A percentile compares a stretch with the other conserved stretches of the same genome.
These are phyloP conservation scores for Candida frijolesensis DNA, from an alignment of 1,139 yeast genomes.

Conservation along the genomic window DNA sequence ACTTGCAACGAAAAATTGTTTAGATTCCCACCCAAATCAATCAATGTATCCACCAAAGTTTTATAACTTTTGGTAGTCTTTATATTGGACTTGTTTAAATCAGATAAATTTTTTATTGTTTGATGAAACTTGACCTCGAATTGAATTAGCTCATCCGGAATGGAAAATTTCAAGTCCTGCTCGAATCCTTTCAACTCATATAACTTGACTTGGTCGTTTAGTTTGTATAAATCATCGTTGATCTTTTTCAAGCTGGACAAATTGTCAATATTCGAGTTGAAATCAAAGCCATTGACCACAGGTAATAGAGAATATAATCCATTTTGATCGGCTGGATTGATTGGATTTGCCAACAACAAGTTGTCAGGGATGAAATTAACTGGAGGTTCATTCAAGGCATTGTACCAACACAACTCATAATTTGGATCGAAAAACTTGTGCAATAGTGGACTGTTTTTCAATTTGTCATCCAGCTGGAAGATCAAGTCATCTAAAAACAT, in stretches of 20 bases:
- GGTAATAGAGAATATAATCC: constrained; percentile 48
- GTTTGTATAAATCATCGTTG: constrained; percentile 38
- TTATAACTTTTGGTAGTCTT: constrained; percentile 34
- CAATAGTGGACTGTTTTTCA: constrained; percentile 34
- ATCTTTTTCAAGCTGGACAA: constrained; percentile 34
- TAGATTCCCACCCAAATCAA: constrained; percentile 50
- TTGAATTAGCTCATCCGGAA: constrained; percentile 36
- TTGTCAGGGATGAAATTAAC: constrained; percentile 42
- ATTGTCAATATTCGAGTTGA: constrained; percentile 33
- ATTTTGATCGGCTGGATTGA: constrained; percentile 48
- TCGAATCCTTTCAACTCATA: constrained; percentile 29
- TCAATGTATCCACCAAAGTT: constrained; percentile 31
- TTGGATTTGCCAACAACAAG: constrained; percentile 45
- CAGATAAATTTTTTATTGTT: constrained; percentile 34
- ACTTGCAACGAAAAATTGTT: constrained; percentile 50
- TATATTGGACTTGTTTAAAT: constrained; percentile 37
- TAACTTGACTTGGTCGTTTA: constrained; percentile 38
- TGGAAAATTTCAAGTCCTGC: constrained; percentile 25
- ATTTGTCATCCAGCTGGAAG: constrained; percentile 27
- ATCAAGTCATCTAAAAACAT: constrained; percentile 41
- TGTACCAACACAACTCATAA: constrained; percentile 50
- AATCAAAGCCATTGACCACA: constrained; percentile 38
- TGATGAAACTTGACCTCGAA: constrained; percentile 40
- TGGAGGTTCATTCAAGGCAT: constrained; percentile 51
- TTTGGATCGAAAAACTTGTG: constrained; percentile 52